Conservation (phyloP, 1,139 yeast genomes). For the Diutina rugosa region DNA sequence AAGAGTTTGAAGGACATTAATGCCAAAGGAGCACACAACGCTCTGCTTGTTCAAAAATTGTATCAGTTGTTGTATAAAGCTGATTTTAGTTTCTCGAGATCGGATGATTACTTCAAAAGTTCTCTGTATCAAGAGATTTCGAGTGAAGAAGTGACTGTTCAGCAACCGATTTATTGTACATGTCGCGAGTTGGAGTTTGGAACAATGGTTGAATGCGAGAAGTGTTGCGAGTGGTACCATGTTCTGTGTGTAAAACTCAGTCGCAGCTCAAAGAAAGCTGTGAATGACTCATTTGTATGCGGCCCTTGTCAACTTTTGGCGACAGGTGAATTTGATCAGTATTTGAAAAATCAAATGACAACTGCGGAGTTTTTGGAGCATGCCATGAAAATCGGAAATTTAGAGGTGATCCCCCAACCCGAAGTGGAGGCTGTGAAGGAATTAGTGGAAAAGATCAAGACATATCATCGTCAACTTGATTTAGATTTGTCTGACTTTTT, state of each 20-base stretch:
- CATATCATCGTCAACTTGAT: conserved; percentile 6
- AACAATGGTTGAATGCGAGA: conserved; percentile 69
- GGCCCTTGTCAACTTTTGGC: conserved; percentile 42
- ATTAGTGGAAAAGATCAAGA: conserved; percentile 7
- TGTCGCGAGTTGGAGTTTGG: conserved; percentile 64
- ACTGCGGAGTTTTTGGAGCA: conserved; percentile 9
- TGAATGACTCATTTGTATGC: conserved; percentile 41
- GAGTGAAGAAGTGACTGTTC: conserved; percentile 4
- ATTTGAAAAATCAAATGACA: conserved; percentile 10
- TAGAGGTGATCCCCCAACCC: conserved; percentile 26
- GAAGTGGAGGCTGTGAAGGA: conserved; percentile 20
- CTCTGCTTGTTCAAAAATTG: conserved; percentile 14
- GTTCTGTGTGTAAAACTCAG: conserved; percentile 44
- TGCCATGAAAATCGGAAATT: conserved; percentile 16
- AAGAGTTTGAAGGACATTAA: neutral
- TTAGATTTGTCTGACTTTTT: conserved; percentile 9
- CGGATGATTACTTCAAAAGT: conserved; percentile 9
- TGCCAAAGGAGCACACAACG: conserved; percentile 8
- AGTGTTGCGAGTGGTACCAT: conserved; percentile 76
- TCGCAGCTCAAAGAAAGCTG: conserved; percentile 15
- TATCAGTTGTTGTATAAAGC: conserved; percentile 20
- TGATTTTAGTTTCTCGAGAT: conserved; percentile 18
- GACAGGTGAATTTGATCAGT: conserved; percentile 8
- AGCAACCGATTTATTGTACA: conserved; percentile 37
- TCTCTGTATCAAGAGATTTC: conserved; percentile 6